Evolutionary conservation across 139 green algal genomes (phyloP), one percentile per base, ranked within the genome.

Genomic region (Auxenochlorella pyrenoidosa): DNA sequence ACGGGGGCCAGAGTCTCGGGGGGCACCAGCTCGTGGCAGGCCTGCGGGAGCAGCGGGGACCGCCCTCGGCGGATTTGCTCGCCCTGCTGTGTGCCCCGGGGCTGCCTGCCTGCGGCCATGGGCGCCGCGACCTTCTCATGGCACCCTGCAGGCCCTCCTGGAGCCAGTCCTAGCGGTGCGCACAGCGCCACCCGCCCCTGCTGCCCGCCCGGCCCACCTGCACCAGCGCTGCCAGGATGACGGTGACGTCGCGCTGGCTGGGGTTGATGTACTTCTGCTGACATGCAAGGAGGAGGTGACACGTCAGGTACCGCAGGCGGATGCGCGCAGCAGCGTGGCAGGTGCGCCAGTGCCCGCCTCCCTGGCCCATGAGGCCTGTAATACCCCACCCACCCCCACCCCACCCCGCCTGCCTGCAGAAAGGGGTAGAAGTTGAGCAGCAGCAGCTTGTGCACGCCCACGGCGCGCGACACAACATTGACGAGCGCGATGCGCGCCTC

Each of bases 381-480:
- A n/a, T n/a, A n/a, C n/a, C n/a, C n/a, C n/a, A n/a, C n/a, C n/a
- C n/a, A 6, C 47, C 47, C 47, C 44, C 54, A 5, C 8, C 38
- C 19, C 21, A 0, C 36, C 32, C 30, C 28, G 40, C 63, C 15
- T 36, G 63, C 79, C 82, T 86, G 76, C 91, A 90, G 72, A 95
- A 95, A 90, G 47, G 97, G 95, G 91, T 99, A 99, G 91, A 98
- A 99, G 92, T 98, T 98, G 86, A 98, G 94, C 34, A 99, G 80
- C 63, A 98, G 89, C 68, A 99, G 94, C 89, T 95, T 94, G 93
- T 99, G 97, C 80, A 96, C 91, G 36, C 97, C 97, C 40, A 99
- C 93, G 26, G 96, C 86, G 34, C 97, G 93, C 3, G 90, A 94
- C n/a, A 95, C 40, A 6, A 88, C 73, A 51, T 84, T 73, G 90